A percentile compares a stretch with the other conserved stretches of the same genome.
phyloP scores from a whole-genome alignment of 208 protist genomes.

The Phytomonas francai region DNA sequence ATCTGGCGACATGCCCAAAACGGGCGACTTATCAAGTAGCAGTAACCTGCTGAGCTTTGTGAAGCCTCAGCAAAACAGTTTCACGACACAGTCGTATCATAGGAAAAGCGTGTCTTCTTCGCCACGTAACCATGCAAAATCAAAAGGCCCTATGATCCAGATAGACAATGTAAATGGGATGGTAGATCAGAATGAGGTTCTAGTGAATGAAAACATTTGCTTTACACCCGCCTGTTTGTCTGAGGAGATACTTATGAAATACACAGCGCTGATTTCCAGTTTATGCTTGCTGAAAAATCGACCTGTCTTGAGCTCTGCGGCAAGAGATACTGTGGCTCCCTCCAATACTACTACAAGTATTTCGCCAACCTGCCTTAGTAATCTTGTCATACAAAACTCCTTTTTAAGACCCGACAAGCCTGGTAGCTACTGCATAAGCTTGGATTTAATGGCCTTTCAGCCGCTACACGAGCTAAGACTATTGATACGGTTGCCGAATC shows the following conservation, averaged over 20 bases:
- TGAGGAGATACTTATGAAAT: constrained; percentile 32
- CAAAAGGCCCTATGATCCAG: constrained; percentile 11
- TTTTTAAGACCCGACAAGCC: background rate
- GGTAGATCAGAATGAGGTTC: constrained; percentile 38
- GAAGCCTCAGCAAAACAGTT: background rate
- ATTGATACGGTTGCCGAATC: constrained; percentile 43
- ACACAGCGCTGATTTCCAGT: constrained; percentile 7
- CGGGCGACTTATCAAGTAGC: background rate
- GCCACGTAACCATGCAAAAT: background rate
- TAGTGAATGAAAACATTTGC: constrained; percentile 18
- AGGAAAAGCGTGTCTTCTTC: background rate
- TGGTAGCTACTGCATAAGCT: background rate
- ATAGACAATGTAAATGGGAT: constrained; percentile 26
- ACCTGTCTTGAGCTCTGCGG: background rate
- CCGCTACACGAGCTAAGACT: constrained; percentile 18
- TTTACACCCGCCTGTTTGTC: constrained; percentile 45
- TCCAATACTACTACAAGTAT: background rate
- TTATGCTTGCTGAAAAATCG: background rate
- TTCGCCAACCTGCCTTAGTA: background rate
- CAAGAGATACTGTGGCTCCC: background rate
- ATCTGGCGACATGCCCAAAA: background rate
- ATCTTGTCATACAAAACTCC: background rate
- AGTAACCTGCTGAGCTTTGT: background rate
- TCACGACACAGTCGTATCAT: background rate
- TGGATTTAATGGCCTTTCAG: constrained; percentile 15